Conservation (phyloP, 2,329 filamentous ascomycete genomes). For the Rhexocercosporidium sp. region DNA sequence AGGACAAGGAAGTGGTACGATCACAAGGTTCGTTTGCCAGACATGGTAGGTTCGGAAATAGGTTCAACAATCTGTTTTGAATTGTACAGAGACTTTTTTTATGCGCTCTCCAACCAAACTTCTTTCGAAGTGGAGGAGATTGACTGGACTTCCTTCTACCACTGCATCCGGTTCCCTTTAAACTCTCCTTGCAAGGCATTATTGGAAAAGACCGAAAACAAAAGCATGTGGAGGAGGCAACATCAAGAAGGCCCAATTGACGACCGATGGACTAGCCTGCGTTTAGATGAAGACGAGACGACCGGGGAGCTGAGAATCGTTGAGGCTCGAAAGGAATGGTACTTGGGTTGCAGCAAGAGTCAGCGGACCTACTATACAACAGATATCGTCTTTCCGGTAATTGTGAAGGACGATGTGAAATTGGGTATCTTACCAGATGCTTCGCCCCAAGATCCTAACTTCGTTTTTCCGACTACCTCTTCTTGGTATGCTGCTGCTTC, state of each 20-base stretch:
- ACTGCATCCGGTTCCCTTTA: constrained; percentile 67
- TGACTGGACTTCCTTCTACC: constrained; percentile 73
- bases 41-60: constrained; percentile 68
- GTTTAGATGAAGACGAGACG: constrained; percentile 63
- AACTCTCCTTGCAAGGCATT: constrained; percentile 47
- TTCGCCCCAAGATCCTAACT: not conserved
- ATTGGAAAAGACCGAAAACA: constrained; percentile 51
- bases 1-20: constrained; percentile 46
- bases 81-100: constrained; percentile 68
- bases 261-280: constrained; percentile 73
- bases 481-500: constrained; percentile 5
- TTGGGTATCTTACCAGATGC: not conserved
- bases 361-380: constrained; percentile 70
- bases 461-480: not conserved
- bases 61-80: constrained; percentile 75
- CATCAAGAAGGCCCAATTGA: constrained; percentile 75
- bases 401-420: constrained; percentile 19
- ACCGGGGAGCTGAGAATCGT: constrained; percentile 65
- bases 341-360: constrained; percentile 58
- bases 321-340: constrained; percentile 74
- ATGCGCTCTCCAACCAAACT: constrained; percentile 71
- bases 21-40: constrained; percentile 56
- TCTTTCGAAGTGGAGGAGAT: constrained; percentile 66
- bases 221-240: constrained; percentile 66
- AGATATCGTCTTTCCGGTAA: constrained; percentile 50